Conservation (phyloP, 2,329 filamentous ascomycete species). For the Didymella pinodella region DNA sequence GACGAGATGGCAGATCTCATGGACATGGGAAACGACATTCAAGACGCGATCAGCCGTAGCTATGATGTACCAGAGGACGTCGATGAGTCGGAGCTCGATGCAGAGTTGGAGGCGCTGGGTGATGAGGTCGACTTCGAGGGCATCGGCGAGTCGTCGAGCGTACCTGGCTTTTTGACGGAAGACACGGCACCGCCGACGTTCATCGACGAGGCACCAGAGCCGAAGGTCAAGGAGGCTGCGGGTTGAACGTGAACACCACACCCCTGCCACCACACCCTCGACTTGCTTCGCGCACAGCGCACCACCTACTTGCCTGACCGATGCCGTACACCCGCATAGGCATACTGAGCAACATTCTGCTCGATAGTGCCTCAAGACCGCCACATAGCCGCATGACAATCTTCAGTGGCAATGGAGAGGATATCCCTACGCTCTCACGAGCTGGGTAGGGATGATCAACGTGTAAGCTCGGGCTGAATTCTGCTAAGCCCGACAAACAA, state of each 20-base stretch:
- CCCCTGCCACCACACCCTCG: not conserved
- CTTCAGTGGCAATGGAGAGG: not conserved
- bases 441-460: not conserved
- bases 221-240: conserved; percentile 82
- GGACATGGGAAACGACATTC: conserved; percentile 97
- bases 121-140: conserved; percentile 91
- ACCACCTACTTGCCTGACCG: not conserved
- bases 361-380: not conserved
- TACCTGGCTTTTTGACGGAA: conserved; percentile 89
- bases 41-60: conserved; percentile 87
- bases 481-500: not conserved
- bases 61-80: conserved; percentile 98
- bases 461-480: not conserved
- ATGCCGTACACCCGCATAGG: not conserved
- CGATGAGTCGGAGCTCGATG: conserved; percentile 94
- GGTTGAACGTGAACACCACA: conserved; percentile 50
- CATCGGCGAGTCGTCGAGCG: conserved; percentile 64
- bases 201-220: conserved; percentile 85
- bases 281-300: not conserved
- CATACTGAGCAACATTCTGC: not conserved
- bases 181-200: conserved; percentile 84
- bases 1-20: conserved; percentile 99
- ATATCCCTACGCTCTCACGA: not conserved
- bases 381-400: not conserved
- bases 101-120: conserved; percentile 91